phyloP scores from a whole-genome alignment of 192 early-diverging fungal species.

The Gigaspora rosea region DNA sequence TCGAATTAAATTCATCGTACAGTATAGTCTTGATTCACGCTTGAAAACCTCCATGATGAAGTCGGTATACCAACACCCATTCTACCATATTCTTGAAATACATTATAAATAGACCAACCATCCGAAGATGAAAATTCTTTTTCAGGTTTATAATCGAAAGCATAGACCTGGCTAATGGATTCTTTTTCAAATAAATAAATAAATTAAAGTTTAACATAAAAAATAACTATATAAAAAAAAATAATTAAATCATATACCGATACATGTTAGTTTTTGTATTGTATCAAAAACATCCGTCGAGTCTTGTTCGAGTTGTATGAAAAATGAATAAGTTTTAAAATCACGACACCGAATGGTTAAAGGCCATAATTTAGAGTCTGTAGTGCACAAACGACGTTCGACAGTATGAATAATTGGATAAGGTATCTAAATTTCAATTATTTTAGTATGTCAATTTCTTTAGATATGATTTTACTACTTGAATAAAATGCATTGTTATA shows the following conservation, averaged over 20 bases:
- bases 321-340: slow-evolving; percentile 76
- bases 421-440: slow-evolving; percentile 54
- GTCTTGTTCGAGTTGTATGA: slow-evolving; percentile 66
- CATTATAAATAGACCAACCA: slow-evolving; percentile 79
- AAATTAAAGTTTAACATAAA: background rate
- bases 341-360: slow-evolving; percentile 75
- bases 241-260: slow-evolving; percentile 53
- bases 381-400: slow-evolving; percentile 56
- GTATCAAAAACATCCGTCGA: slow-evolving; percentile 75
- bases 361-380: slow-evolving; percentile 47
- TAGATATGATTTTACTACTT: background rate
- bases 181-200: slow-evolving; percentile 41
- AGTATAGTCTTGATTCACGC: slow-evolving; percentile 73
- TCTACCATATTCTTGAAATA: slow-evolving; percentile 74
- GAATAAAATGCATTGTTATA: background rate
- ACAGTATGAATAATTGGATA: slow-evolving; percentile 87
- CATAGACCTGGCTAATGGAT: slow-evolving; percentile 74
- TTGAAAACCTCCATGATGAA: slow-evolving; percentile 77
- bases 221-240: background rate
- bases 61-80: slow-evolving; percentile 67
- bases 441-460: background rate
- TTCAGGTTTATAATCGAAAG: slow-evolving; percentile 63
- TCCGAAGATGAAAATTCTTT: slow-evolving; percentile 43
- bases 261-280: slow-evolving; percentile 80
- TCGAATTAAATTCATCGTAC: slow-evolving; percentile 41